Percentiles rank a stretch among this genome's conserved stretches.
Conservation (phyloP, 768 basidiomycete species). For the Psilocybe sp. region DNA sequence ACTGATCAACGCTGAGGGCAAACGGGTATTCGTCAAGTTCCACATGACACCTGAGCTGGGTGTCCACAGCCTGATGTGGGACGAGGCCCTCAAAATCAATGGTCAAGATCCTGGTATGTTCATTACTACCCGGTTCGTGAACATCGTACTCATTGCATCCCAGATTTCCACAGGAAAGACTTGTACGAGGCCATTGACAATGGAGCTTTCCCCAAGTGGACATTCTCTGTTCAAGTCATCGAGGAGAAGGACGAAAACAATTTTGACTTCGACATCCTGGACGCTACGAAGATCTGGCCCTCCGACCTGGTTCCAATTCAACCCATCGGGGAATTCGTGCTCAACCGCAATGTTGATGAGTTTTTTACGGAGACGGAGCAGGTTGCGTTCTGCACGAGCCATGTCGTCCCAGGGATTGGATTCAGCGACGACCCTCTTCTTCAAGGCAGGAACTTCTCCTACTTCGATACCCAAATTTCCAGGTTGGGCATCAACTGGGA, state of each 20-base stretch:
- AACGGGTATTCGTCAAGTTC: slow-evolving; percentile 85
- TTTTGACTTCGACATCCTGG: slow-evolving; percentile 86
- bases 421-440: slow-evolving; percentile 78
- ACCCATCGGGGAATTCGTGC: slow-evolving; percentile 71
- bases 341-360: slow-evolving; percentile 64
- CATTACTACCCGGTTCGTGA: no score
- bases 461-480: slow-evolving; percentile 82
- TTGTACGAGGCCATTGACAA: slow-evolving; percentile 77
- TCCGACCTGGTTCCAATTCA: slow-evolving; percentile 77
- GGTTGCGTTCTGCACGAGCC: slow-evolving; percentile 82
- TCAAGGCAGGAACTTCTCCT: slow-evolving; percentile 85
- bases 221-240: slow-evolving; percentile 72
- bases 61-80: slow-evolving; percentile 83
- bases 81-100: slow-evolving; percentile 79
- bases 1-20: slow-evolving; percentile 60
- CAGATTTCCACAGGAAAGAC: slow-evolving; percentile 88
- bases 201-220: slow-evolving; percentile 75
- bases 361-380: slow-evolving; percentile 89
- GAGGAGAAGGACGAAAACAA: slow-evolving; percentile 70
- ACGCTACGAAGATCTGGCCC: slow-evolving; percentile 85
- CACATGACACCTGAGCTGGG: slow-evolving; percentile 82
- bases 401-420: slow-evolving; percentile 66
- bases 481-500: slow-evolving; percentile 82
- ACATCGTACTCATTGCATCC: no score
- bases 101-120: slow-evolving; percentile 90